phyloP scores from a whole-genome alignment of 352 stramenopile species.

The Phytophthora vignae region DNA sequence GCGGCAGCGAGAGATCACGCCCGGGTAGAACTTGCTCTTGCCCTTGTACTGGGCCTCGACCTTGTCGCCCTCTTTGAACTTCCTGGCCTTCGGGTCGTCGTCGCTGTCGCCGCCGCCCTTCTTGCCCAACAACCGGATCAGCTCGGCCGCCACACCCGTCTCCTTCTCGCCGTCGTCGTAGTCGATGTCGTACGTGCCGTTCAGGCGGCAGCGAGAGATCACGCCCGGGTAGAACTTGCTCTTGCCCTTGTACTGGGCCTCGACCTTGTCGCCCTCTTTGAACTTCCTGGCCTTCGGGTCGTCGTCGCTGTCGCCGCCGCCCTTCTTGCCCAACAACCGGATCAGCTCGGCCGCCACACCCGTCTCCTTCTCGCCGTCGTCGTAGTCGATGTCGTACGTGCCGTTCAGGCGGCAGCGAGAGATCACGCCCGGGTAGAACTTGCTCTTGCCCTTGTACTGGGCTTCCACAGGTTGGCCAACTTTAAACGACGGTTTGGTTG shows the following conservation, averaged over 20 bases:
- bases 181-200: too few relatives aligned
- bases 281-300: constrained; percentile 33
- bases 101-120: too few relatives aligned
- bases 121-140: too few relatives aligned
- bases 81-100: too few relatives aligned
- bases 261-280: constrained; percentile 44
- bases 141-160: too few relatives aligned
- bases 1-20: too few relatives aligned
- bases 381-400: constrained; percentile 83
- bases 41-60: too few relatives aligned
- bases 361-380: constrained; percentile 81
- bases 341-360: constrained; percentile 57
- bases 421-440: constrained; percentile 81
- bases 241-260: constrained; percentile 16
- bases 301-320: constrained; percentile 25
- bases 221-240: constrained; percentile 19
- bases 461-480: constrained; percentile 65
- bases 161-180: too few relatives aligned
- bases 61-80: too few relatives aligned
- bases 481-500: constrained; percentile 30
- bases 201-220: too few relatives aligned
- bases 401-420: constrained; percentile 60
- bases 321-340: constrained; percentile 28
- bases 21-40: too few relatives aligned
- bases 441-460: constrained; percentile 65